Evolutionary conservation across 148 eudicot genomes (phyloP), one percentile per base, ranked within the genome.

Genomic region (Camellia lanceoleosa): DNA sequence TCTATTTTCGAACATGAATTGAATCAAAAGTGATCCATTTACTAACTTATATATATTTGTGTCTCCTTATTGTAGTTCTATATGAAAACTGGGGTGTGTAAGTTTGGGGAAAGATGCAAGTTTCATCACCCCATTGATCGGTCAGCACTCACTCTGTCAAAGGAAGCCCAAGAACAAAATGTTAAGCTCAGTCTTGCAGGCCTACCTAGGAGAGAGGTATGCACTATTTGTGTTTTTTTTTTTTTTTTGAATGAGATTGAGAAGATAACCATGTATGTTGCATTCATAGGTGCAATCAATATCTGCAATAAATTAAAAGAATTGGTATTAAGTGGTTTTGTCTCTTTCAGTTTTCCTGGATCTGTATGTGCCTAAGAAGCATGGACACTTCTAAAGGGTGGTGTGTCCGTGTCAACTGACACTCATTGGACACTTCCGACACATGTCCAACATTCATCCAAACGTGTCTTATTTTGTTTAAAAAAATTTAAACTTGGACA

Each of bases 141-240:
- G 68, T 81, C 90, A 60, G 87, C 88, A 69, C 79, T 88, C 46
- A 78, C 81, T 20, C 77, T 83, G 62, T 68, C 85, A 73, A 82
- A 72, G 43, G 90, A 84, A 72, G 81, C 77, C 20, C 78, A 66
- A 41, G 88, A 89, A 76, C 86, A 80, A 78, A 89, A 73, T 74
- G 86, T 93, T 70, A 93, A 91, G 83, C 89, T 96, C 59, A 90
- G 91, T 80, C 97, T 92, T 73, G 99, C 99, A 41, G 99, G 99
- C 77, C 86, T 93, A 66, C 99, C 99, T 13, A 93, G 99, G 86
- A 92, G 99, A 91, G 99, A 93, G 99, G 99, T 96, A 90, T 65
- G 79, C 65, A 54, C 59, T 23, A 8, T 58, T 68, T 78, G 76
- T 30, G 38, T 30, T 30, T 30, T 30, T n/a, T 65, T 65, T 15